Evolutionary conservation across 306 rosid genomes (phyloP).

Genomic region (Rubus idaeus): DNA sequence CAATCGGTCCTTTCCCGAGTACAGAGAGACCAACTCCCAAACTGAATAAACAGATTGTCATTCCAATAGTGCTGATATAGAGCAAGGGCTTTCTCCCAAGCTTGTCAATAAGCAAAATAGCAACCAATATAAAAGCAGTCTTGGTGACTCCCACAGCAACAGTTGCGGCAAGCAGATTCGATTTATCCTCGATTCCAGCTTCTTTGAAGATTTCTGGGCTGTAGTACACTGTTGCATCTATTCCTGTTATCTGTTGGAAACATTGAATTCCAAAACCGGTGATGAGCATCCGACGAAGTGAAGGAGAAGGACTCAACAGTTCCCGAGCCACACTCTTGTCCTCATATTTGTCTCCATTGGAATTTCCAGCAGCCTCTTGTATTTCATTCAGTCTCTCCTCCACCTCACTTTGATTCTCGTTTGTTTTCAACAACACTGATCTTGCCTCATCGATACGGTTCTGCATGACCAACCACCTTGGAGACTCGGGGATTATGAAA

Average conservation of each 20-base stretch:
- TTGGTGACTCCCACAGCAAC: constrained; percentile 85
- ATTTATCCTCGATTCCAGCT: constrained; percentile 63
- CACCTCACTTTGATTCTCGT: constrained; percentile 70
- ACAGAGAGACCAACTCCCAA: constrained; percentile 49
- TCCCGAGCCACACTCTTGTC: constrained; percentile 71
- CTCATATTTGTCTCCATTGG: constrained; percentile 48
- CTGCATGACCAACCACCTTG: constrained; percentile 83
- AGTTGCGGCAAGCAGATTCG: constrained; percentile 78
- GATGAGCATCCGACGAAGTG: constrained; percentile 70
- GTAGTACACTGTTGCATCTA: constrained; percentile 93
- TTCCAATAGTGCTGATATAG: constrained; percentile 81
- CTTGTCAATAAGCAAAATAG: constrained; percentile 71
- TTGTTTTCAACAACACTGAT: constrained; percentile 72
- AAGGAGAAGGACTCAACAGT: constrained; percentile 68
- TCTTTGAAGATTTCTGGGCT: constrained; percentile 76
- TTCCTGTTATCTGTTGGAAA: constrained; percentile 96
- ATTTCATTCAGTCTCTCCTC: constrained; percentile 89
- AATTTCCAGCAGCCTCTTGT: constrained; percentile 59
- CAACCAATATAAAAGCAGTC: constrained; percentile 75
- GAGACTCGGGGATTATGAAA: constrained; percentile 85
- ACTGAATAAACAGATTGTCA: constrained; percentile 80
- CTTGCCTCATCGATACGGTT: constrained; percentile 82
- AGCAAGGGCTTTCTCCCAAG: constrained; percentile 87
- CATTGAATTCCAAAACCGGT: constrained; percentile 91
- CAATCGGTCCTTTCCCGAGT: constrained; percentile 50